These are phyloP conservation scores for Lipomyces kockii DNA, from an alignment of 805 yeast genomes.

Conservation along the genomic window DNA sequence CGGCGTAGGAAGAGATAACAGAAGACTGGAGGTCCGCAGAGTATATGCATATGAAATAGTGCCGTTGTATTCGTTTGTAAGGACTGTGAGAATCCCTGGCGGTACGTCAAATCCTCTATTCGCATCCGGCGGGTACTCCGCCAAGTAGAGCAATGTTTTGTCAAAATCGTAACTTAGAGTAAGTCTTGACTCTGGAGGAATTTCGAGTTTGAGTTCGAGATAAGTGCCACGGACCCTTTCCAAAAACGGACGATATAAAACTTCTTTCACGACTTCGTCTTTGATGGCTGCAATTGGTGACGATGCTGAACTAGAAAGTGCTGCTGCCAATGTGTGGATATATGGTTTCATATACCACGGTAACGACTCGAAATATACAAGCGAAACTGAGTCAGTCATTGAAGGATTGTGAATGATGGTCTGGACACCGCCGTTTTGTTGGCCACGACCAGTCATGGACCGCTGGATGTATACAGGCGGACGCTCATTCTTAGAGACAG, in stretches of 20 bases:
- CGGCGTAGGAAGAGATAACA: conserved; percentile 90
- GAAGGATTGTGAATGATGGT: conserved; percentile 75
- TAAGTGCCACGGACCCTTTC: conserved; percentile 85
- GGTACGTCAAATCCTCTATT: conserved; percentile 96
- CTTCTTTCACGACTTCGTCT: conserved; percentile 50
- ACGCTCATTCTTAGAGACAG: conserved; percentile 47
- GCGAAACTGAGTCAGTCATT: conserved; percentile 49
- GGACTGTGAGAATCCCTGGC: conserved; percentile 77
- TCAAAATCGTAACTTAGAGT: conserved; percentile 72
- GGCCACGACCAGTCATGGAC: conserved; percentile 89
- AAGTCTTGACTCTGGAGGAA: conserved; percentile 58
- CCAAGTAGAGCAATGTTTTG: conserved; percentile 77
- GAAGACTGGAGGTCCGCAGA: conserved; percentile 81
- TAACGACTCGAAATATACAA: conserved; percentile 75
- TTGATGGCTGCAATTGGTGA: background rate
- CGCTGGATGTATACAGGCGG: conserved; percentile 80
- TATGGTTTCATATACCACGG: conserved; percentile 94
- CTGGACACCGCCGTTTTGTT: conserved; percentile 87
- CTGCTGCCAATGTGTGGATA: conserved; percentile 64
- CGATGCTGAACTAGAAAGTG: background rate
- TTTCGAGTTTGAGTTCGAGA: conserved; percentile 64
- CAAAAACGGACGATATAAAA: conserved; percentile 72
- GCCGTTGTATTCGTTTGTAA: conserved; percentile 45
- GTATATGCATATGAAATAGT: conserved; percentile 22
- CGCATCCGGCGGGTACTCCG: conserved; percentile 99